These are phyloP conservation scores for Euclidium syriacum DNA, from an alignment of 345 rosid genomes.

Conservation along the genomic window DNA sequence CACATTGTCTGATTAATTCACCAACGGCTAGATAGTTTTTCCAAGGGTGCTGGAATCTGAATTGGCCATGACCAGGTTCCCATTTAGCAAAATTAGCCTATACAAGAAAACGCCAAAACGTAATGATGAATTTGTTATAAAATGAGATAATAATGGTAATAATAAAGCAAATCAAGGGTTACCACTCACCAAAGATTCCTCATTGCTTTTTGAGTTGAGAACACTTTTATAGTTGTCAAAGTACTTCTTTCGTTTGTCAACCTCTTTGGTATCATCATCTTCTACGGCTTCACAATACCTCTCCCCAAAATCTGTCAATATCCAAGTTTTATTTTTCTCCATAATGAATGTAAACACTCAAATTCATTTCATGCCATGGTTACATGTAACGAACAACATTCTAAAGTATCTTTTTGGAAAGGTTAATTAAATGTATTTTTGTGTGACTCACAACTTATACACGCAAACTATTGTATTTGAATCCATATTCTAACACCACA, in stretches of 20 bases:
- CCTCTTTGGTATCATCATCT: conserved; percentile 22
- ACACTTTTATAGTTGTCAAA: conserved; percentile 48
- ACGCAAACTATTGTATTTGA: too few relatives aligned
- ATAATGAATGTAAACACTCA: background rate
- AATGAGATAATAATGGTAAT: background rate
- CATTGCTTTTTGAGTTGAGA: conserved; percentile 52
- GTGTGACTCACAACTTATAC: too few relatives aligned
- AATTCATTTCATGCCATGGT: background rate
- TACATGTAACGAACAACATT: background rate
- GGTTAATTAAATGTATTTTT: too few relatives aligned
- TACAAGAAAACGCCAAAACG: background rate
- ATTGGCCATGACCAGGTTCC: conserved; percentile 81
- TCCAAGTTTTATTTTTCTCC: background rate
- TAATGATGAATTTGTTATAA: background rate
- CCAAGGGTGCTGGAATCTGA: conserved; percentile 77
- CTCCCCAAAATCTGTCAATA: conserved; percentile 52
- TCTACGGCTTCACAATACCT: conserved; percentile 35
- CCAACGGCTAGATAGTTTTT: conserved; percentile 55
- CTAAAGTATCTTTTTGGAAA: too few relatives aligned
- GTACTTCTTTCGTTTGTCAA: conserved; percentile 29
- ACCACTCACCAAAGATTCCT: conserved; percentile 68
- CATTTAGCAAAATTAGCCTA: conserved; percentile 81
- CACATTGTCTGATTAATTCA: conserved; percentile 49
- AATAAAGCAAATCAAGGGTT: background rate
- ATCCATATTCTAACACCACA: too few relatives aligned